Conservation (phyloP, 306 rosid genomes). For the Trifolium subterraneum region DNA sequence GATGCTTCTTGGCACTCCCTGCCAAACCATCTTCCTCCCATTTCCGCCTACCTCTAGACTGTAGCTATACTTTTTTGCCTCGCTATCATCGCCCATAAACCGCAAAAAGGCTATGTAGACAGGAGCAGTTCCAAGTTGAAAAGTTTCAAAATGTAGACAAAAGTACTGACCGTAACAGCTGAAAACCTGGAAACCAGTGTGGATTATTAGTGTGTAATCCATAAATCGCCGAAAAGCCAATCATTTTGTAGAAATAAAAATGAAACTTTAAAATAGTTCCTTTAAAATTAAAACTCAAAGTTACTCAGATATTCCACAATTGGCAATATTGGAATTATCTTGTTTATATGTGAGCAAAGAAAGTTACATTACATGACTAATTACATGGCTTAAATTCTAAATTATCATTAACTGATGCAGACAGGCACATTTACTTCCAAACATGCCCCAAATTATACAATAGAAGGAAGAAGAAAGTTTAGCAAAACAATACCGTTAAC, state of each 20-base stretch:
- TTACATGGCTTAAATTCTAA: conserved; percentile 15
- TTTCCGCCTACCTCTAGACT: conserved; percentile 94
- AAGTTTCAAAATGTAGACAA: conserved; percentile 92
- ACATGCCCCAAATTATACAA: conserved; percentile 14
- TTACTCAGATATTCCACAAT: conserved; percentile 1
- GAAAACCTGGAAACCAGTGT: conserved; percentile 65
- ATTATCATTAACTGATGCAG: conserved; percentile 19
- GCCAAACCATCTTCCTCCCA: conserved; percentile 94
- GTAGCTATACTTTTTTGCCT: conserved; percentile 88
- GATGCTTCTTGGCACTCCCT: conserved; percentile 89
- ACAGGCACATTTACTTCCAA: not conserved
- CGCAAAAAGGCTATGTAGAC: conserved; percentile 92
- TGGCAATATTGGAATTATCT: conserved; percentile 17
- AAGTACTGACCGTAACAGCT: conserved; percentile 91
- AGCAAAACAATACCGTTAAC: conserved; percentile 74
- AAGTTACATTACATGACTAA: conserved; percentile 13
- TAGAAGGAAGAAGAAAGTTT: conserved; percentile 5
- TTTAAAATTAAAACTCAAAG: not conserved
- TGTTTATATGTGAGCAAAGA: conserved; percentile 13
- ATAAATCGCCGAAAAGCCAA: conserved; percentile 34
- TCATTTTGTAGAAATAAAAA: not conserved
- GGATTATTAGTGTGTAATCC: conserved; percentile 5
- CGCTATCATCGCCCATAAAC: conserved; percentile 90
- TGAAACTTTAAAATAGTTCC: not conserved
- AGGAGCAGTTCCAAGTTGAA: conserved; percentile 87